Evolutionary conservation across 345 rosid species (phyloP), one percentile per base, ranked within the genome.

Genomic region (Ceriops zippeliana): DNA sequence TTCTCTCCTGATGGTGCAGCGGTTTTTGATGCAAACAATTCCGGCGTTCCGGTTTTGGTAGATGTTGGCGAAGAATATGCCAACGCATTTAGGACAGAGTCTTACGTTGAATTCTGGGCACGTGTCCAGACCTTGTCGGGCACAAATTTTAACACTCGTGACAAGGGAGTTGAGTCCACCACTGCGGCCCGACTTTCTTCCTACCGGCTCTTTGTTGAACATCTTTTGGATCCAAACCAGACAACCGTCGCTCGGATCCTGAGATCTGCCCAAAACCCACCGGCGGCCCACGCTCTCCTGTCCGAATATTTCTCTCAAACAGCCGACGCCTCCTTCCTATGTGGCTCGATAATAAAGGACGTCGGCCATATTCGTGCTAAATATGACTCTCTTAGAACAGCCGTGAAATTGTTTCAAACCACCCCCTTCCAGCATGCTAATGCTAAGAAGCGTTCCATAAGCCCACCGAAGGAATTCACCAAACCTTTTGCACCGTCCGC

Each of bases 1-100:
- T 58, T 8, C 63, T 11, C 54, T 10, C 10, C 9, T 31, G 67
- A 57, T 80, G 87, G 21, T 19, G n/a, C 74, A 34, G 70, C 78
- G 16, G 2, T 2, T 38, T 38, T 7, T 76, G 49, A 5, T 54
- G 65, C 68, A 7, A 30, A 59, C 32, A 37, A 34, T 47, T 68
- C 76, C 62, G 42, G 32, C 52, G 35, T 35, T 8, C 66, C 51
- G 19, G 61, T 59, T 9, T 68, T 30, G 46, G 78, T 86, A 31
- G 96, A 89, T 59, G 84, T 92, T 0, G 83, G 87, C 0, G 98
- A 88, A 73, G 98, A 92, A 70, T 90, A 92, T 62, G 96, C 93
- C 58, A 84, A 87, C 13, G 96, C 98, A 22, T 90, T 90, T 49
- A 74, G 96, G 52, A 92, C 98, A 1, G 91, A 90, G 79, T 92